A percentile compares a stretch with the other conserved stretches of the same genome.
phyloP scores from a whole-genome alignment of 2,329 filamentous ascomycete species.

The Chalara sp. region DNA sequence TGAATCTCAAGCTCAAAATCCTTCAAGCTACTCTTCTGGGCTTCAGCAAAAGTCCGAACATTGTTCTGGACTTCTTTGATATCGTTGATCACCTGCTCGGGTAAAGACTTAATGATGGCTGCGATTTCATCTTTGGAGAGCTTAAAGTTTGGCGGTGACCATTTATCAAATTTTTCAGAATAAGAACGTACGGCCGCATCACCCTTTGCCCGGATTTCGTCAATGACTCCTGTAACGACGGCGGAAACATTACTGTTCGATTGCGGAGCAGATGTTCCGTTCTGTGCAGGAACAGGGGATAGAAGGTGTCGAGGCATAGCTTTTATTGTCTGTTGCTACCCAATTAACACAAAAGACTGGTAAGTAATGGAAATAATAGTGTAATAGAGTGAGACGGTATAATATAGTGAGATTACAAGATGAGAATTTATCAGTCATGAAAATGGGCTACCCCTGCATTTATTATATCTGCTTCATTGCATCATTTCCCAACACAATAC shows the following conservation, averaged over 20 bases:
- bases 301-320: too few species aligned
- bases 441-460: too few species aligned
- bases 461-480: too few species aligned
- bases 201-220: slow-evolving; percentile 38
- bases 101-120: slow-evolving; percentile 35
- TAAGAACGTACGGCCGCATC: slow-evolving; percentile 42
- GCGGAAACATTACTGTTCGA: slow-evolving; percentile 20
- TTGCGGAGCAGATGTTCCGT: too few species aligned
- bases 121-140: slow-evolving; percentile 39
- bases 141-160: slow-evolving; percentile 42
- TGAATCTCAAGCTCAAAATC: slow-evolving; percentile 44
- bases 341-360: too few species aligned
- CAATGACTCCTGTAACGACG: slow-evolving; percentile 42
- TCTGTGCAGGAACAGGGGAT: too few species aligned
- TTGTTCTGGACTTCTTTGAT: slow-evolving; percentile 46
- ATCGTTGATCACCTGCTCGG: slow-evolving; percentile 42
- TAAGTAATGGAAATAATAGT: too few species aligned
- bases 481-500: too few species aligned
- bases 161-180: slow-evolving; percentile 47
- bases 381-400: too few species aligned
- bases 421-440: too few species aligned
- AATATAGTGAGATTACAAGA: too few species aligned
- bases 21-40: slow-evolving; percentile 36
- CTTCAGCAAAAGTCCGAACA: slow-evolving; percentile 41
- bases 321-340: too few species aligned